Conservation (phyloP, 176 grass and related monocot species). For the Eragrostis curvula region DNA sequence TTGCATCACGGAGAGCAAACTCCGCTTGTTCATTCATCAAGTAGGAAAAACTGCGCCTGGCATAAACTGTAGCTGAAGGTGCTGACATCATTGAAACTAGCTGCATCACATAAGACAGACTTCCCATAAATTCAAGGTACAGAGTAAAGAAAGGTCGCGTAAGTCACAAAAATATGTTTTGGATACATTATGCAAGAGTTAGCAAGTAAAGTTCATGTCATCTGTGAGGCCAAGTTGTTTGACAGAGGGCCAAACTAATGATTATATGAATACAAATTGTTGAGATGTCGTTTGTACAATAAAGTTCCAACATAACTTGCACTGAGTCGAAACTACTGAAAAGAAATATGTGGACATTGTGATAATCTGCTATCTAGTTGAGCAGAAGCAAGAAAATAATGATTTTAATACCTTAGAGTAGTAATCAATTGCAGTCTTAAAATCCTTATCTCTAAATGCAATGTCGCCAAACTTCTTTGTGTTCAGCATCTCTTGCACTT, state of each 20-base stretch:
- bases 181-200: not conserved
- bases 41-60: conserved; percentile 84
- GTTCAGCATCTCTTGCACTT: conserved; percentile 99
- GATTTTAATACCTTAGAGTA: conserved; percentile 83
- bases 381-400: conserved; percentile 9
- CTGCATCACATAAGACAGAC: conserved; percentile 49
- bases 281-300: not conserved
- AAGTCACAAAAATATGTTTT: conserved; percentile 20
- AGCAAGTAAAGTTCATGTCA: not conserved
- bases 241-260: not conserved
- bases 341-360: not conserved
- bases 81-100: conserved; percentile 85
- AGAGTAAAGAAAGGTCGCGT: not conserved
- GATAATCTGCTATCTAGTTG: not conserved
- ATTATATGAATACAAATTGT: not conserved
- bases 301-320: conserved; percentile 1
- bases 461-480: conserved; percentile 99
- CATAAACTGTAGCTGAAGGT: conserved; percentile 93
- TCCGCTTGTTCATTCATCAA: conserved; percentile 95
- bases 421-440: conserved; percentile 97
- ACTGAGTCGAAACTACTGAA: not conserved
- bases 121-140: conserved; percentile 19
- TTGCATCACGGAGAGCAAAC: conserved; percentile 92
- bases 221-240: not conserved
- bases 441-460: conserved; percentile 99